Conservation (phyloP, 768 basidiomycete species). For the Lactarius hatsudake region DNA sequence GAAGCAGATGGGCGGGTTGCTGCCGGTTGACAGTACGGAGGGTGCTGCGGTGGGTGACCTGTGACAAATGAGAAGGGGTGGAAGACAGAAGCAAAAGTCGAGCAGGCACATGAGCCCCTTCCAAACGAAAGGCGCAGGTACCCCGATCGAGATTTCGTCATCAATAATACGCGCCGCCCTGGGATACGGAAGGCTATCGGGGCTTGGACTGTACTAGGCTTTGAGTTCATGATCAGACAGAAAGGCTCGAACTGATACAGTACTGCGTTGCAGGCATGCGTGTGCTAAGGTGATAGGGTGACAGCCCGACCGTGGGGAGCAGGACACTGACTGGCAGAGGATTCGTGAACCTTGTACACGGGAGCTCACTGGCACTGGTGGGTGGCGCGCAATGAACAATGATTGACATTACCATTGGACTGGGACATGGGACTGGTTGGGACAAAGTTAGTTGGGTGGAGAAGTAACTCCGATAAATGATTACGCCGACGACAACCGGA, state of each 20-base stretch:
- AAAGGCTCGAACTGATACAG: not conserved
- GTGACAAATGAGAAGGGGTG: conserved; percentile 1
- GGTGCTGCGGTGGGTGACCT: conserved; percentile 3
- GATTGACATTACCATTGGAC: not conserved
- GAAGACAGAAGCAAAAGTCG: not conserved
- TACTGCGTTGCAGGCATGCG: not conserved
- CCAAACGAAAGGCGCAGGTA: not conserved
- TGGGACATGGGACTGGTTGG: not conserved
- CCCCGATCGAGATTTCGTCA: conserved; percentile 2
- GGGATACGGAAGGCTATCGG: not conserved
- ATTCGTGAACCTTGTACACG: not conserved
- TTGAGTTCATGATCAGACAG: not conserved
- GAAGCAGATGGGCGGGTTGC: not conserved
- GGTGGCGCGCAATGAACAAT: not conserved
- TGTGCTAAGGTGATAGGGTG: not conserved
- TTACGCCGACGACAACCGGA: not conserved
- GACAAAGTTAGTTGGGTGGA: not conserved
- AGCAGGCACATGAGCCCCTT: not conserved
- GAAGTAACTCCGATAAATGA: not conserved
- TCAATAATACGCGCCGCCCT: not conserved
- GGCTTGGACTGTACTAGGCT: not conserved
- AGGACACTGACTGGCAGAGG: not conserved
- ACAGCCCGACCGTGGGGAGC: not conserved
- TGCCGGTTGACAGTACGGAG: not conserved
- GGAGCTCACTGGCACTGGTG: not conserved